These are phyloP conservation scores for Aspergillus japonicus DNA, from an alignment of 2,329 filamentous ascomycete species.

Conservation along the genomic window DNA sequence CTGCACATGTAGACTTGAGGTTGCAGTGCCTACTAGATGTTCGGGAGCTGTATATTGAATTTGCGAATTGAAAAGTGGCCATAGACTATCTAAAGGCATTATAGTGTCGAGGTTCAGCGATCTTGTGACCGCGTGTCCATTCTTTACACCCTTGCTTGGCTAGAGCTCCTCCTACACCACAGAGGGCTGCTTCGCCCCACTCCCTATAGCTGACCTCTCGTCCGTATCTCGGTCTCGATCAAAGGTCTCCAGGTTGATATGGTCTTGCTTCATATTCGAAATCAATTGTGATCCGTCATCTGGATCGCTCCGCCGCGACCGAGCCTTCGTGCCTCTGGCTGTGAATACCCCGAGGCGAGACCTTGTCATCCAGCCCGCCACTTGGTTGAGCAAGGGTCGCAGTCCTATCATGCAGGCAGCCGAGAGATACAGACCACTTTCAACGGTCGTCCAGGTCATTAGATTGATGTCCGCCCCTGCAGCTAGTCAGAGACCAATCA, in stretches of 20 bases:
- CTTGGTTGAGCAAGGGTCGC: not conserved
- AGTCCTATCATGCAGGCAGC: not conserved
- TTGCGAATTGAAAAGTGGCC: no score
- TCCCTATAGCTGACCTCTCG: not conserved
- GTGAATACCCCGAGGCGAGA: not conserved
- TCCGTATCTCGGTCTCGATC: not conserved
- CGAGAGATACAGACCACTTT: not conserved
- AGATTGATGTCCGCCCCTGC: not conserved
- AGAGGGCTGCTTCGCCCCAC: not conserved
- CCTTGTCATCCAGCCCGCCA: slow-evolving; percentile 7
- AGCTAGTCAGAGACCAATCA: not conserved
- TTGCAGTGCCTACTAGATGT: no score
- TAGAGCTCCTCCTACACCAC: not conserved
- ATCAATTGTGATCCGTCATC: not conserved
- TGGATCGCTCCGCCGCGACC: not conserved
- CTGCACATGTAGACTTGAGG: no score
- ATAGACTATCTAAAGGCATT: no score
- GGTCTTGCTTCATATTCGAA: not conserved
- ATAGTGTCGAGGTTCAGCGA: no score
- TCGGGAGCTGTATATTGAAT: no score
- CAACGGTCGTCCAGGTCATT: not conserved
- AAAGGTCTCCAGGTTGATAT: not conserved
- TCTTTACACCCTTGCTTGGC: not conserved
- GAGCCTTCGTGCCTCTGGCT: not conserved
- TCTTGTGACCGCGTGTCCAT: no score